These are phyloP conservation scores for Colletotrichum chrysophilum DNA, from an alignment of 2,329 filamentous ascomycete species.

Conservation along the genomic window DNA sequence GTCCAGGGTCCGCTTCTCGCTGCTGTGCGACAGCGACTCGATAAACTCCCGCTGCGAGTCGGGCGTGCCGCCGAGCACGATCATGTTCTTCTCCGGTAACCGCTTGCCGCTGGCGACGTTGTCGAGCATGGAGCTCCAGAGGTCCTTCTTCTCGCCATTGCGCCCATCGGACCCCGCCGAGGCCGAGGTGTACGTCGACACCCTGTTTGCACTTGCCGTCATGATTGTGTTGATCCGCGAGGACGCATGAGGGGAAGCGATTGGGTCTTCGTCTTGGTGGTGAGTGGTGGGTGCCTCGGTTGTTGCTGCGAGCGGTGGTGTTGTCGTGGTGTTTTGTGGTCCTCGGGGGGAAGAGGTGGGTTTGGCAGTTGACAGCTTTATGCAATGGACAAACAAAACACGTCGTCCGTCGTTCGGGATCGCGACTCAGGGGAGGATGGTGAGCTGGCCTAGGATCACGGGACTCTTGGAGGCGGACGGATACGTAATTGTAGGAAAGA, in stretches of 20 bases:
- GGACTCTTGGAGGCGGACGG: background rate
- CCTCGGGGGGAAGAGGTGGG: background rate
- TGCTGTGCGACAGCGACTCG: conserved; percentile 63
- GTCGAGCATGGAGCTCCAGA: conserved; percentile 95
- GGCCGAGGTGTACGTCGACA: conserved; percentile 63
- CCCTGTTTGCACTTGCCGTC: conserved; percentile 59
- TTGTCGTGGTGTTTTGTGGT: conserved; percentile 3
- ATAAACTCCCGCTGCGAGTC: conserved; percentile 87
- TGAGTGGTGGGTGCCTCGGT: background rate
- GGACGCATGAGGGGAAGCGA: conserved; percentile 7
- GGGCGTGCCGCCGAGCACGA: conserved; percentile 82
- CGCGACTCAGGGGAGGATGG: conserved; percentile 6
- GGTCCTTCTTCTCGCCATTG: conserved; percentile 79
- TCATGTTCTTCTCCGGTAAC: conserved; percentile 87
- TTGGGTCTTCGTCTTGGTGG: no score
- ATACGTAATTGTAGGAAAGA: background rate
- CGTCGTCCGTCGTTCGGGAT: background rate
- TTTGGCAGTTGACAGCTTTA: conserved; percentile 14
- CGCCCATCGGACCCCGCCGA: conserved; percentile 59
- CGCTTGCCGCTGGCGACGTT: conserved; percentile 88
- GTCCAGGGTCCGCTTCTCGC: conserved; percentile 58
- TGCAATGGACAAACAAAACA: conserved; percentile 9
- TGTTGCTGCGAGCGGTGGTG: background rate
- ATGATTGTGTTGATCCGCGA: conserved; percentile 35
- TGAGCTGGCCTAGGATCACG: background rate